Percentiles rank a stretch among this genome's conserved stretches.
These are phyloP conservation scores for Colletotrichum theobromicola DNA, from an alignment of 2,329 filamentous ascomycete genomes.

Conservation along the genomic window DNA sequence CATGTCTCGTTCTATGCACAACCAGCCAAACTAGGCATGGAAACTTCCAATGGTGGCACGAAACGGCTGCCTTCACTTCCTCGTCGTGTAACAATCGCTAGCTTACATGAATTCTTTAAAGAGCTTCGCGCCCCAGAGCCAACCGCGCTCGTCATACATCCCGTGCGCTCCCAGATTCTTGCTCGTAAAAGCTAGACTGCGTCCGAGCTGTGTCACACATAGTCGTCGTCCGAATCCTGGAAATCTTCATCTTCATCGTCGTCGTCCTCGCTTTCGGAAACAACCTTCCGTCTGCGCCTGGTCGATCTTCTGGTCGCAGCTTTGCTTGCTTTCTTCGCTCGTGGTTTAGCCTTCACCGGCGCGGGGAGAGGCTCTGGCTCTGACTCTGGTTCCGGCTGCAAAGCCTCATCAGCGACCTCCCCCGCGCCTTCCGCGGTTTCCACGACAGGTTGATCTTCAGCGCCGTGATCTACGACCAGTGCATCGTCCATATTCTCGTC, in stretches of 20 bases:
- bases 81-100: neutral
- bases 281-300: neutral
- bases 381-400: too few relatives aligned
- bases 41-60: neutral
- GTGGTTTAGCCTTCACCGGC: constrained; percentile 10
- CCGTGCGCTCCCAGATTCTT: neutral
- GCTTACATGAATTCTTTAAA: neutral
- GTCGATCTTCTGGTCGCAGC: constrained; percentile 5
- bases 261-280: constrained; percentile 14
- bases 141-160: neutral
- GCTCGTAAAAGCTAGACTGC: neutral
- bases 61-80: neutral
- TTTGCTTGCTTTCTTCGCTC: neutral
- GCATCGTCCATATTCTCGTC: constrained; percentile 36
- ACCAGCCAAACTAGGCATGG: neutral
- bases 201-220: neutral
- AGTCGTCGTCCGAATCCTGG: constrained; percentile 12
- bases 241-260: constrained; percentile 6
- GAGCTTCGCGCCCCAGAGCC: neutral
- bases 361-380: neutral
- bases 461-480: constrained; percentile 37
- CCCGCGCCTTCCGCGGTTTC: neutral
- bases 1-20: neutral
- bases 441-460: neutral
- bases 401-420: neutral